phyloP scores from a whole-genome alignment of 148 eudicot genomes.

The Diospyros lotus region DNA sequence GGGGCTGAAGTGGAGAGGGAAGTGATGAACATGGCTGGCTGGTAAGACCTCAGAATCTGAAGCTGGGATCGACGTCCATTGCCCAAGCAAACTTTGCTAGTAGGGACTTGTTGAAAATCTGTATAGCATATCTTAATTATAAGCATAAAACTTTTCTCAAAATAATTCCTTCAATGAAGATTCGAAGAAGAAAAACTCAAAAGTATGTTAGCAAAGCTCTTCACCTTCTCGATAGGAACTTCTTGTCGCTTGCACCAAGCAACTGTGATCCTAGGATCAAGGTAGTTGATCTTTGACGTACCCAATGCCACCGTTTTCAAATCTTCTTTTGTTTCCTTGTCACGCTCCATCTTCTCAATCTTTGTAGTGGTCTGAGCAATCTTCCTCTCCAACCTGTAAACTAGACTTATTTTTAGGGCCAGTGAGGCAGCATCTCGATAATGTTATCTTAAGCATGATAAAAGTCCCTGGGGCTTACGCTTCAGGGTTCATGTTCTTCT shows the following conservation, averaged over 20 bases:
- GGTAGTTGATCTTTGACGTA: constrained; percentile 94
- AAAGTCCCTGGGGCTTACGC: constrained; percentile 42
- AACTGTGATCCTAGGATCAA: constrained; percentile 93
- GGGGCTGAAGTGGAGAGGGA: neutral
- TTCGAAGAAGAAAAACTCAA: neutral
- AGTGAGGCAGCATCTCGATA: neutral
- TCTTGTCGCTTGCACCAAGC: constrained; percentile 99
- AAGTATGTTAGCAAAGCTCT: neutral
- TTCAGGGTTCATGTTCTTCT: constrained; percentile 72
- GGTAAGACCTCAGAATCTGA: constrained; percentile 54
- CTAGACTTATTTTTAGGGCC: constrained; percentile 17
- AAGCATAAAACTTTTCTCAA: neutral
- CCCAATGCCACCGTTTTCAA: constrained; percentile 97
- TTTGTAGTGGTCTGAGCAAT: constrained; percentile 59
- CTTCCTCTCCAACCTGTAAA: constrained; percentile 75
- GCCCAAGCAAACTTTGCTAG: constrained; percentile 92
- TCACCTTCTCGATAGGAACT: constrained; percentile 97
- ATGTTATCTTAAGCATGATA: neutral
- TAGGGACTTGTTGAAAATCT: constrained; percentile 88
- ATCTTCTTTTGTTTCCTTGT: constrained; percentile 81
- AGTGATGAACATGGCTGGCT: constrained; percentile 3
- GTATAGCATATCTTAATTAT: constrained; percentile 11
- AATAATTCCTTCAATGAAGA: neutral
- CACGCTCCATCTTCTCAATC: constrained; percentile 78
- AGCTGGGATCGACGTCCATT: constrained; percentile 83